Base-by-base conservation (phyloP, 2,329 filamentous ascomycete species). In the Talaromyces sp. region DNA sequence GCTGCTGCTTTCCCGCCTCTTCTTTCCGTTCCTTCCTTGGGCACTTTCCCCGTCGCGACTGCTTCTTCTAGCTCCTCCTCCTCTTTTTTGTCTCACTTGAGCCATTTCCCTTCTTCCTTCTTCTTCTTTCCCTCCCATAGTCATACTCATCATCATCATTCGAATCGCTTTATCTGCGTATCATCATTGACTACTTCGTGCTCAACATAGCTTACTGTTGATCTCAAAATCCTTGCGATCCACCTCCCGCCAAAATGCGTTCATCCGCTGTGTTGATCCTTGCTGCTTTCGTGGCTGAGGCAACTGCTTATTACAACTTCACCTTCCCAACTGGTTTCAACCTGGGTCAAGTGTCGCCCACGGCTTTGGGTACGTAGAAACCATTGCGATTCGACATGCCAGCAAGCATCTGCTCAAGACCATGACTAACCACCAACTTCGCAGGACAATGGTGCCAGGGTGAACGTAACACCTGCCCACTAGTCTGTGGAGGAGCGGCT, bases 391-490 rank as follows among this genome's bases (percentile, higher is more conserved):
- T 19, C 22, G 9, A 10, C 15, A 41, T 21, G 25, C 5, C 1
- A 10, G 28, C 28, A 9, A 13, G 8, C n/a, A 5, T 6, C n/a
- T 13, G 45, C 28, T 21, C 9, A 25, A 33, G n/a, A 9, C 5
- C n/a, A 15, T 37, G n/a, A 8, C 52, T 54, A 25, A 48, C 19
- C 19, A 48, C 17, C 45, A 10, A 48, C 10, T 13, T 33, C n/a
- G 17, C 8, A 17, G 35, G 15, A 52, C 60, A 81, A 79, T 87
- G 84, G 84, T 88, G 85, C 69, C 70, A 72, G 56, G 82, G 78
- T 62, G 76, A 87, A 74, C 72, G 73, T 61, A 84, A 84, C 72
- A 79, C 78, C 45, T 88, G 85, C 74, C 82, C 81, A 15, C 69
- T 78, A 59, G 77, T 87, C 62, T 88, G 85, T 73, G 77, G 77